phyloP scores from a whole-genome alignment of 306 rosid species.

The Boehmeria nivea region DNA sequence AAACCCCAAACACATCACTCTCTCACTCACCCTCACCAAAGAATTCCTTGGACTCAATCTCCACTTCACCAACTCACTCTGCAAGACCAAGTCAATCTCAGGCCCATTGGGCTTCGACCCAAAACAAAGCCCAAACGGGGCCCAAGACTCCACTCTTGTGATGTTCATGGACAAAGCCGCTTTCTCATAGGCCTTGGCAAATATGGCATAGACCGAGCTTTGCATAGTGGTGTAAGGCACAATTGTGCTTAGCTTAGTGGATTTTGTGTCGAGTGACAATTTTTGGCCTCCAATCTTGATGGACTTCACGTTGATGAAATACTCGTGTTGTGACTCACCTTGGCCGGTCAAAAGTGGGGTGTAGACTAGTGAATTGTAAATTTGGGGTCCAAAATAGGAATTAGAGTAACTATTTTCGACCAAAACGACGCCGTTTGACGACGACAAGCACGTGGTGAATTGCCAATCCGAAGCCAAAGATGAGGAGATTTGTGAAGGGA shows the following conservation, averaged over 20 bases:
- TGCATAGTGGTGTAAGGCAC: constrained; percentile 55
- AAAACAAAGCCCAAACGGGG: constrained; percentile 60
- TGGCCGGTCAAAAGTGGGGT: constrained; percentile 48
- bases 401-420: constrained; percentile 15
- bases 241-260: constrained; percentile 48
- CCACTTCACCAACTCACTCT: constrained; percentile 83
- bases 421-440: constrained; percentile 45
- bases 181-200: constrained; percentile 39
- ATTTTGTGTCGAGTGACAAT: constrained; percentile 32
- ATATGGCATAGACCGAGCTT: constrained; percentile 37
- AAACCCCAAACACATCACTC: constrained; percentile 58
- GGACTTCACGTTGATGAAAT: constrained; percentile 50
- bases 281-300: constrained; percentile 49
- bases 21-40: constrained; percentile 45
- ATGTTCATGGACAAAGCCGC: constrained; percentile 51
- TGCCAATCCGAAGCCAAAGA: constrained; percentile 25
- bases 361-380: constrained; percentile 46
- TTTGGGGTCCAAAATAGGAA: constrained; percentile 25
- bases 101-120: constrained; percentile 37
- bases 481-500: constrained; percentile 56
- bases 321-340: constrained; percentile 31
- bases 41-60: constrained; percentile 59
- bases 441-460: constrained; percentile 53
- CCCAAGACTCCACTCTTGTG: constrained; percentile 34
- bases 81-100: constrained; percentile 49